phyloP scores from a whole-genome alignment of 2,329 filamentous ascomycete species.

The Pestalotiopsis sp. region DNA sequence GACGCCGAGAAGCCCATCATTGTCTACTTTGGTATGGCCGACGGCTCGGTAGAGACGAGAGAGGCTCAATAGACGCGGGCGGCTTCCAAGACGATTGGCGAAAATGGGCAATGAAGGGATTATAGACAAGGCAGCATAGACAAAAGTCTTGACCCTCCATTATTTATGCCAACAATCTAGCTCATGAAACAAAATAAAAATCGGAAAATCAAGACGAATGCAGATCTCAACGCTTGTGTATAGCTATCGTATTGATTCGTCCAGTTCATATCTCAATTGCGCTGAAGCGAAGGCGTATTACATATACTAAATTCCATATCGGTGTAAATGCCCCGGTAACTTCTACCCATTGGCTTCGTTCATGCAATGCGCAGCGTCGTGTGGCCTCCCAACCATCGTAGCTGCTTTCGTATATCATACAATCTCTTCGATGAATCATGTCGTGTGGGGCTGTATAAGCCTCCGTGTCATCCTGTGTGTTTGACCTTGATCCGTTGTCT shows the following conservation, averaged over 20 bases:
- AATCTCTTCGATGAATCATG: background rate
- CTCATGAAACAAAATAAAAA: background rate
- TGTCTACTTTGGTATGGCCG: conserved; percentile 91
- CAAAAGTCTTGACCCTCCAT: background rate
- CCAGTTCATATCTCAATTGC: background rate
- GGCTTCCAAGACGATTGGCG: background rate
- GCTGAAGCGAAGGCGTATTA: conserved; percentile 24
- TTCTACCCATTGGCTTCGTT: background rate
- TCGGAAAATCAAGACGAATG: background rate
- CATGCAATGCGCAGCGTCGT: background rate
- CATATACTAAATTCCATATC: conserved; percentile 34
- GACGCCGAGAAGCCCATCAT: conserved; percentile 87
- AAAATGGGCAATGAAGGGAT: background rate
- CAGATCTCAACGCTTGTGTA: background rate
- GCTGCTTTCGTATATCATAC: conserved; percentile 4
- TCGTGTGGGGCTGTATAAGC: background rate
- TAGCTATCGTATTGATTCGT: background rate
- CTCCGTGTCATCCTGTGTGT: background rate
- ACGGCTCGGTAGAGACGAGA: conserved; percentile 62
- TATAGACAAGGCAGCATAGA: background rate
- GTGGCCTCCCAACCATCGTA: background rate
- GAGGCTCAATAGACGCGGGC: conserved; percentile 11
- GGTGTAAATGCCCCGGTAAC: conserved; percentile 3
- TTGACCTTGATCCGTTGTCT: background rate
- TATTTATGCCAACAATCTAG: background rate